These are phyloP conservation scores for Neurospora sp. DNA, from an alignment of 2,329 filamentous ascomycete genomes.

Conservation along the genomic window DNA sequence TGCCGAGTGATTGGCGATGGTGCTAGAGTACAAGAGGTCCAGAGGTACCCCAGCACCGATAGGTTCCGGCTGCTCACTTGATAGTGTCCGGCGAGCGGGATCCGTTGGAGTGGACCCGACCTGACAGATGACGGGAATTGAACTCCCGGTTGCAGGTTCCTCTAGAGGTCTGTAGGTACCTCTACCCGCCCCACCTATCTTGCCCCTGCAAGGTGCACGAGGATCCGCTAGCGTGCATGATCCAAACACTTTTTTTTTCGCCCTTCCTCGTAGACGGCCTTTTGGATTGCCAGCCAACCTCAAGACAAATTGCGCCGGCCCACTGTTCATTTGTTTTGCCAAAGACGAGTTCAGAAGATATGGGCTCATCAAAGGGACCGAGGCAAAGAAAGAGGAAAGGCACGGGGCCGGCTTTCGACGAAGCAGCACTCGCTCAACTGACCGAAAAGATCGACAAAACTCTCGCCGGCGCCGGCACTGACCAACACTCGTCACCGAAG, in stretches of 20 bases:
- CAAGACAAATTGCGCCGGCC: neutral
- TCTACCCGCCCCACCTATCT: neutral
- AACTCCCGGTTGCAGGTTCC: neutral
- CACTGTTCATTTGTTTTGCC: neutral
- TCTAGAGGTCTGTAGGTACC: neutral
- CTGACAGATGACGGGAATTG: too few species aligned
- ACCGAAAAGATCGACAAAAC: conserved; percentile 48
- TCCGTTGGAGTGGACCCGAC: neutral
- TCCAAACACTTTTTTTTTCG: neutral
- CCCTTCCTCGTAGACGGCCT: neutral
- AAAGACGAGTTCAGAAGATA: neutral
- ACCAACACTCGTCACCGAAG: conserved; percentile 29
- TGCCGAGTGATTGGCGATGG: neutral
- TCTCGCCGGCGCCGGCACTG: conserved; percentile 30
- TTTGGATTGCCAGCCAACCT: neutral
- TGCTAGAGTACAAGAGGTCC: too few species aligned
- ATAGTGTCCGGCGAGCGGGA: neutral
- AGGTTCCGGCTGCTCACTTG: neutral
- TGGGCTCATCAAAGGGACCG: conserved; percentile 20
- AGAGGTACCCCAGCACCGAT: neutral
- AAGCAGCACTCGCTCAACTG: conserved; percentile 39
- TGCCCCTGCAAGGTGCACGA: neutral
- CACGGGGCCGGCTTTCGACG: conserved; percentile 31
- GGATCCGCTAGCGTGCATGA: neutral
- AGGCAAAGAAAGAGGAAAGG: conserved; percentile 28